A percentile compares a stretch with the other conserved stretches of the same genome.
These are phyloP conservation scores for Nannochloris sp. DNA, from an alignment of 139 green algal species.

Conservation along the genomic window DNA sequence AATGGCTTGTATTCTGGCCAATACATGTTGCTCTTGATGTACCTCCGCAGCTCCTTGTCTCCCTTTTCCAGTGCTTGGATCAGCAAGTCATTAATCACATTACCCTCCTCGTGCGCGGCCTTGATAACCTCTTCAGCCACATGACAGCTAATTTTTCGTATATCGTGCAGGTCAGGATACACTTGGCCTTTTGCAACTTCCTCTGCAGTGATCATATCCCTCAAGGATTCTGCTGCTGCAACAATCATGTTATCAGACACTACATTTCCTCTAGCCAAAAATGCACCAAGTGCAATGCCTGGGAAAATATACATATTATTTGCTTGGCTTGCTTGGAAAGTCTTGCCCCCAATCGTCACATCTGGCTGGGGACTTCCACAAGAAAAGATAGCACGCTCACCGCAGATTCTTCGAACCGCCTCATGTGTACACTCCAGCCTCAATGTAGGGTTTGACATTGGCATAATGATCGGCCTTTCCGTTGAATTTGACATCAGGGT, in stretches of 20 bases:
- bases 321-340: constrained; percentile 35
- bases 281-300: constrained; percentile 43
- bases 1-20: constrained; percentile 8
- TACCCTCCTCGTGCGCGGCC: constrained; percentile 38
- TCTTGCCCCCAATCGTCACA: constrained; percentile 29
- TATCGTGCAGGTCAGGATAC: constrained; percentile 26
- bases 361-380: constrained; percentile 56
- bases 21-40: constrained; percentile 25
- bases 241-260: constrained; percentile 56
- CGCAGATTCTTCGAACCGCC: constrained; percentile 42
- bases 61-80: constrained; percentile 6
- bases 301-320: constrained; percentile 79
- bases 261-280: constrained; percentile 21
- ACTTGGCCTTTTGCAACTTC: constrained; percentile 41
- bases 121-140: constrained; percentile 55
- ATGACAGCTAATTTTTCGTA: constrained; percentile 37
- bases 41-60: constrained; percentile 7
- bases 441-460: constrained; percentile 81
- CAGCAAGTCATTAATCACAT: constrained; percentile 19
- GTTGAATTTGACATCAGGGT: constrained; percentile 45
- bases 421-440: constrained; percentile 79
- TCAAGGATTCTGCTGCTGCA: constrained; percentile 45
- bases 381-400: constrained; percentile 60
- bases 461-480: constrained; percentile 80
- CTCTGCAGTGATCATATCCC: constrained; percentile 37